A percentile compares a stretch with the other conserved stretches of the same genome.
phyloP scores from a whole-genome alignment of 805 yeast genomes.

The Candida endomychidarum region DNA sequence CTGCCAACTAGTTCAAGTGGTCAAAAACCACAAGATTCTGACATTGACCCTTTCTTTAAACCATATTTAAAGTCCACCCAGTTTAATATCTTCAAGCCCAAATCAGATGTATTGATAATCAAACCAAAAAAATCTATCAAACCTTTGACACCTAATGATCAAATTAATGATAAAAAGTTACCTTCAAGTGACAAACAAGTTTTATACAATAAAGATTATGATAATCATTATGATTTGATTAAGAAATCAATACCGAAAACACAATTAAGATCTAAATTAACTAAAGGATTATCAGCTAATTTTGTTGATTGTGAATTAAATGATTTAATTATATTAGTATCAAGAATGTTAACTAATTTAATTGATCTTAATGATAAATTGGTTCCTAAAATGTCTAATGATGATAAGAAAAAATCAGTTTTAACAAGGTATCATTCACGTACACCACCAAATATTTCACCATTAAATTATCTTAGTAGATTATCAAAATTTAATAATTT shows the following conservation, averaged over 20 bases:
- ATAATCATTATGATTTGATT: slow-evolving; percentile 9
- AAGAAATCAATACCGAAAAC: slow-evolving; percentile 2
- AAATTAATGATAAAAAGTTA: background rate
- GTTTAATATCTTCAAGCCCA: slow-evolving; percentile 3
- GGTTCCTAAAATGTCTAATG: slow-evolving; percentile 27
- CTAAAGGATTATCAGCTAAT: slow-evolving; percentile 5
- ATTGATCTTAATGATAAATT: slow-evolving; percentile 69
- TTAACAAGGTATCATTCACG: slow-evolving; percentile 92
- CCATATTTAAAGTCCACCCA: slow-evolving; percentile 12
- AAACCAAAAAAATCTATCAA: background rate
- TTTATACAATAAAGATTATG: slow-evolving; percentile 1
- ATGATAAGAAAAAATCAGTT: slow-evolving; percentile 19
- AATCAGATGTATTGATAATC: slow-evolving; percentile 4
- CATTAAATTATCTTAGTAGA: slow-evolving; percentile 72
- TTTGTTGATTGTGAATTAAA: slow-evolving; percentile 31
- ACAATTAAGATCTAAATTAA: slow-evolving; percentile 2
- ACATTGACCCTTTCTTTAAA: slow-evolving; percentile 13
- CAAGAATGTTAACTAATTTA: slow-evolving; percentile 78
- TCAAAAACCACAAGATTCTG: background rate
- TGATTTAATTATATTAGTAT: slow-evolving; percentile 67
- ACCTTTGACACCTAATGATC: background rate
- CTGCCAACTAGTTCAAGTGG: slow-evolving; percentile 10
- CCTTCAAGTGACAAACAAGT: background rate
- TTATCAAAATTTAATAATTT: slow-evolving; percentile 80
- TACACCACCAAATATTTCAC: slow-evolving; percentile 85